These are phyloP conservation scores for Hypocreales sp. DNA, from an alignment of 2,329 filamentous ascomycete genomes.

Conservation along the genomic window DNA sequence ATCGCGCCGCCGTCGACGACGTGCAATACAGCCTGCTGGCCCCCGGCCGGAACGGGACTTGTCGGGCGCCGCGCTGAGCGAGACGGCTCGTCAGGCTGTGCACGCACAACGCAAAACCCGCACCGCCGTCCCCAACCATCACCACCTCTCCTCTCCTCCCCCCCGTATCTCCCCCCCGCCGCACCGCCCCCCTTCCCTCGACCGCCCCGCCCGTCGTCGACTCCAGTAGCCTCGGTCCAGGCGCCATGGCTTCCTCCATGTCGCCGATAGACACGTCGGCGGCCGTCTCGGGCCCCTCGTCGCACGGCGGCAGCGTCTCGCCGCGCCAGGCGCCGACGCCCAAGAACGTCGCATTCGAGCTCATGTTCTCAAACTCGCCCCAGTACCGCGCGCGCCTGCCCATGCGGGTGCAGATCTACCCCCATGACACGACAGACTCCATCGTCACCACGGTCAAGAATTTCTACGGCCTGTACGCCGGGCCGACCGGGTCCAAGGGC, in stretches of 20 bases:
- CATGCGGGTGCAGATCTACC: conserved; percentile 83
- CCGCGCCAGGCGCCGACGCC: conserved; percentile 33
- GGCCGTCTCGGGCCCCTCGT: conserved; percentile 18
- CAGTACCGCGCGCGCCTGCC: conserved; percentile 60
- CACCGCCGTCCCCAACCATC: conserved; percentile 11
- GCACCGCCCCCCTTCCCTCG: conserved; percentile 6
- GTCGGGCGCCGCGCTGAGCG: conserved; percentile 10
- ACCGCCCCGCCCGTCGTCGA: conserved; percentile 6
- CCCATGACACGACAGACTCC: conserved; percentile 91
- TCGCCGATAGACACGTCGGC: conserved; percentile 24
- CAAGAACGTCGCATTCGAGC: conserved; percentile 69
- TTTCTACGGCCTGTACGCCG: conserved; percentile 91
- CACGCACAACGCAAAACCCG: conserved; percentile 15
- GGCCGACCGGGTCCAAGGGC: conserved; percentile 51
- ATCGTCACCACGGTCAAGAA: conserved; percentile 98
- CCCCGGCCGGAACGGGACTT: conserved; percentile 9
- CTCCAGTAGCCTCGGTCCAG: conserved; percentile 8
- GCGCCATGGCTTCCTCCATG: conserved; percentile 29
- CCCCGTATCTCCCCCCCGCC: conserved; percentile 1
- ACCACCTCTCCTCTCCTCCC: conserved; percentile 3
- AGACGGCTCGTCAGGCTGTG: conserved; percentile 8
- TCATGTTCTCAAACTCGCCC: conserved; percentile 52
- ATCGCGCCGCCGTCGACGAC: conserved; percentile 6
- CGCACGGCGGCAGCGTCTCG: conserved; percentile 27
- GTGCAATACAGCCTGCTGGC: conserved; percentile 7